phyloP scores from a whole-genome alignment of 2,329 filamentous ascomycete genomes.

The Helotiales sp. region DNA sequence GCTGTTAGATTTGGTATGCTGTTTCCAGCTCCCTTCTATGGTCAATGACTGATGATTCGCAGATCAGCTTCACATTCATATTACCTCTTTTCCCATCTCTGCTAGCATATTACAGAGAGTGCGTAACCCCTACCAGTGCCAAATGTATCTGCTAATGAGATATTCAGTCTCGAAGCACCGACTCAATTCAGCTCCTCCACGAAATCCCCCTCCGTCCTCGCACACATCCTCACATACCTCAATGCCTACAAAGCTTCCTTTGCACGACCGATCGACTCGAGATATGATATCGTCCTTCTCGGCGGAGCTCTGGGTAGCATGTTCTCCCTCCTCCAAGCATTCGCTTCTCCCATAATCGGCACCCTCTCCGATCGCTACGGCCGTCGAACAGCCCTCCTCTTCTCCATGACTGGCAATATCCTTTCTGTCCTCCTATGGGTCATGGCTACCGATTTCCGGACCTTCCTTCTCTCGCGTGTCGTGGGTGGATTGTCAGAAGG shows the following conservation, averaged over 20 bases:
- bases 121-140: slow-evolving; percentile 40
- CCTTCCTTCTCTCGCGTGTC: slow-evolving; percentile 88
- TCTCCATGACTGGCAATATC: slow-evolving; percentile 92
- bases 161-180: slow-evolving; percentile 65
- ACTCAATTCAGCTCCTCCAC: slow-evolving; percentile 42
- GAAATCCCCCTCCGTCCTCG: slow-evolving; percentile 66
- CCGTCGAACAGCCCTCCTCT: slow-evolving; percentile 80
- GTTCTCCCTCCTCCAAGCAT: slow-evolving; percentile 86
- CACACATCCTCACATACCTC: slow-evolving; percentile 76
- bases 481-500: slow-evolving; percentile 94
- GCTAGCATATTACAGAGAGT: slow-evolving; percentile 91
- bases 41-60: slow-evolving; percentile 2
- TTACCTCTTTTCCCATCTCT: slow-evolving; percentile 94
- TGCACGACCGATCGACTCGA: slow-evolving; percentile 86
- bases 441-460: slow-evolving; percentile 88
- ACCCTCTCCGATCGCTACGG: slow-evolving; percentile 85
- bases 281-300: slow-evolving; percentile 95
- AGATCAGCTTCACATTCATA: slow-evolving; percentile 80
- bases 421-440: slow-evolving; percentile 94
- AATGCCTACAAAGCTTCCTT: slow-evolving; percentile 96
- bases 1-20: slow-evolving; percentile 79
- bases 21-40: not conserved
- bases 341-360: slow-evolving; percentile 91
- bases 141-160: slow-evolving; percentile 44
- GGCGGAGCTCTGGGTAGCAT: slow-evolving; percentile 91